Evolutionary conservation across 305 asterid species (phyloP), one percentile per base, ranked within the genome.

Genomic region (Vinca major): DNA sequence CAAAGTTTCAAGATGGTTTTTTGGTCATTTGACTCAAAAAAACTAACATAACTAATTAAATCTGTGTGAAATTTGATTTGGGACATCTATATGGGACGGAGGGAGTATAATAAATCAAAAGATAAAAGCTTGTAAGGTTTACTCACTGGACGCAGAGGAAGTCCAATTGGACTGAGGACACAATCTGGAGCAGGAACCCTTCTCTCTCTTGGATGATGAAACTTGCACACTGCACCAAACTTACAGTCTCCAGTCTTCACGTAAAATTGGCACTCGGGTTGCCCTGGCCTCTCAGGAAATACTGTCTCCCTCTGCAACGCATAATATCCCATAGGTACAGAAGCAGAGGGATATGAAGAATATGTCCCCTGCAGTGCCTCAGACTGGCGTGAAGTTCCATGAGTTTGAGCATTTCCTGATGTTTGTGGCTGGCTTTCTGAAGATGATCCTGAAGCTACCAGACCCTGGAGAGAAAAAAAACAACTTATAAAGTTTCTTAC

Each of bases 241-340:
- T 93, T 93, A 83, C 98, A 93, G 77, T 90, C 98, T 65, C 98
- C 98, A 10, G 98, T 93, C 84, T 90, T 93, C 89, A 93, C 75
- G 84, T 93, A 93, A 81, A 91, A 90, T 78, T 89, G 96, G 82
- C 99, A 93, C 75, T 93, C 99, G 1, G 89, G 95, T 80, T 91
- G 92, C 62, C 95, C 97, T 17, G 91, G 96, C 80, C 99, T 88
- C 81, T 91, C 96, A 49, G 99, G 99, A 82, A 91, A 93, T 65
- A 86, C 85, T 72, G 81, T 84, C 65, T 90, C 97, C 77, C 89
- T 78, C 78, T 90, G 96, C 70, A 84, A 73, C 80, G 97, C 86
- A 78, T 91, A 89, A 71, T 87, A 88, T 37, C 90, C 97, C 85
- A 84, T 62, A 72, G 90, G 88, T 54, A 83, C 73, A 63, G 92